These are phyloP conservation scores for Corinectria fuckeliana DNA, from an alignment of 2,329 filamentous ascomycete genomes.

Conservation along the genomic window DNA sequence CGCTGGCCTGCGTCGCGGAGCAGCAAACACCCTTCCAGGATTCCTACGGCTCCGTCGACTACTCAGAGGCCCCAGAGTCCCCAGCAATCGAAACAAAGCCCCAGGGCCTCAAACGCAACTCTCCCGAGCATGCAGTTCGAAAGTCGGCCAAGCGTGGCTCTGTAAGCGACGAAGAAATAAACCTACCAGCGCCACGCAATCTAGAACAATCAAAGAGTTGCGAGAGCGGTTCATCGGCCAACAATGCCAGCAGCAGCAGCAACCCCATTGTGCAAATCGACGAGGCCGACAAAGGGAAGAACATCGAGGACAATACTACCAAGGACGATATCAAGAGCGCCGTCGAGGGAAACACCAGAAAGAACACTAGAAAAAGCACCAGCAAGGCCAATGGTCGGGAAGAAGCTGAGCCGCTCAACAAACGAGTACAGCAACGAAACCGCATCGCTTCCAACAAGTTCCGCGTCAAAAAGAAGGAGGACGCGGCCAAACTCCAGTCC, in stretches of 20 bases:
- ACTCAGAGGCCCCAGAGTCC: neutral
- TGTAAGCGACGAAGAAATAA: neutral
- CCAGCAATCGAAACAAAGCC: neutral
- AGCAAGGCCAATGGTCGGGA: no score
- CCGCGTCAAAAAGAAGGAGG: conserved; percentile 30
- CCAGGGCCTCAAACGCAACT: neutral
- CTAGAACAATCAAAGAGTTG: neutral
- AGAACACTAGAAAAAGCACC: no score
- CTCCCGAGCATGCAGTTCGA: neutral
- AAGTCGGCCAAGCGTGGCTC: neutral
- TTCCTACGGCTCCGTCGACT: neutral
- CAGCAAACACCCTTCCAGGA: neutral
- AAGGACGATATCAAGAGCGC: neutral
- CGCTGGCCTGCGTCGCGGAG: neutral
- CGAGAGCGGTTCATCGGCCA: no score
- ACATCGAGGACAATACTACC: neutral
- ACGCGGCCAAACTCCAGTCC: conserved; percentile 19
- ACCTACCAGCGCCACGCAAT: neutral
- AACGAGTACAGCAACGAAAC: conserved; percentile 24
- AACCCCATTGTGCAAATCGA: neutral
- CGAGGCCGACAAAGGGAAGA: neutral
- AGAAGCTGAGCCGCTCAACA: neutral
- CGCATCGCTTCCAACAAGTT: conserved; percentile 37
- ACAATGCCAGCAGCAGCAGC: neutral
- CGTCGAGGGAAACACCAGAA: neutral